A percentile compares a stretch with the other conserved stretches of the same genome.
Conservation (phyloP, 2,329 filamentous ascomycete species). For the Microdochium bolleyi region DNA sequence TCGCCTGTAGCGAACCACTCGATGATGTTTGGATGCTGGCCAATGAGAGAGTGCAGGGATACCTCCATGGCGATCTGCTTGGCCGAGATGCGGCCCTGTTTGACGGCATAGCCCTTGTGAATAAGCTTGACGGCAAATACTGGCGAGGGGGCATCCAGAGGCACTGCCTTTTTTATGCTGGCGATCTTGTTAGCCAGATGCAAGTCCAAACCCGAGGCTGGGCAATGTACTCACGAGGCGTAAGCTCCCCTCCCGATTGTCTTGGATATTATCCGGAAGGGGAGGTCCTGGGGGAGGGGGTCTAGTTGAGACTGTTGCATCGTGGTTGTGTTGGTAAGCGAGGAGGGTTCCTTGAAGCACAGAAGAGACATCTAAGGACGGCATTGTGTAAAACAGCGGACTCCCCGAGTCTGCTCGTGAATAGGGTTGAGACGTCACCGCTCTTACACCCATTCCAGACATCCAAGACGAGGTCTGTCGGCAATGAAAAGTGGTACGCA, state of each 20-base stretch:
- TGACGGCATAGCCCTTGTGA: slow-evolving; percentile 90
- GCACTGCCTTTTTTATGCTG: slow-evolving; percentile 90
- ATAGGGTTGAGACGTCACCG: no score
- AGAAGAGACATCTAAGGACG: neutral
- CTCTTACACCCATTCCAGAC: no score
- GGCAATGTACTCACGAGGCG: slow-evolving; percentile 67
- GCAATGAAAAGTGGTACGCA: no score
- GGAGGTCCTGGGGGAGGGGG: slow-evolving; percentile 75
- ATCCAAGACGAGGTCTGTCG: no score
- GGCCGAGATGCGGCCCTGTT: slow-evolving; percentile 77
- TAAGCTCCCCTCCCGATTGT: slow-evolving; percentile 96
- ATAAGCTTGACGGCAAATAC: slow-evolving; percentile 98
- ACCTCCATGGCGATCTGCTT: slow-evolving; percentile 93
- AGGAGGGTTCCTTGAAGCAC: neutral
- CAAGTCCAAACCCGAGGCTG: slow-evolving; percentile 9
- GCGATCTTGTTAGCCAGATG: slow-evolving; percentile 5
- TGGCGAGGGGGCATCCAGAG: slow-evolving; percentile 58
- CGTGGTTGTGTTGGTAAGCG: slow-evolving; percentile 14
- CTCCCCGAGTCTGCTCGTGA: no score
- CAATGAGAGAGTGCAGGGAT: slow-evolving; percentile 79
- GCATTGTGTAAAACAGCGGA: neutral
- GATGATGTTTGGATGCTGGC: slow-evolving; percentile 87
- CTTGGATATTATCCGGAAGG: slow-evolving; percentile 90
- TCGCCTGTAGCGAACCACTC: slow-evolving; percentile 85
- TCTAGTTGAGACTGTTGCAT: slow-evolving; percentile 79